Conservation (phyloP, 225 moss, liverwort and hornwort species). For the Marchantia paleacea region DNA sequence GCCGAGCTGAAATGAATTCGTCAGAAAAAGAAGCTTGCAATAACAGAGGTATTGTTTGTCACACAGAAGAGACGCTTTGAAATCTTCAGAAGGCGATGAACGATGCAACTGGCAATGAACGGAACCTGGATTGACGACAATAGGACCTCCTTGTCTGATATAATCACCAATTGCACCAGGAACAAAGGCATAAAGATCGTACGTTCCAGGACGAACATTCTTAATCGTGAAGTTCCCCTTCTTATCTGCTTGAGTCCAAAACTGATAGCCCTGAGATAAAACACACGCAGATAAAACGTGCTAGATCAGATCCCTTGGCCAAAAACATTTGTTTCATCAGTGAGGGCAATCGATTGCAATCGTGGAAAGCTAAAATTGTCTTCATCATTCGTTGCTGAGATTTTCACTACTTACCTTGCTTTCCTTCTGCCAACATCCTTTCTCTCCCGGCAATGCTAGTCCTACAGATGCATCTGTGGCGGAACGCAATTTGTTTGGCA, state of each 20-base stretch:
- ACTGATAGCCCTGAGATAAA: constrained; percentile 59
- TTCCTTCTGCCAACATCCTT: constrained; percentile 16
- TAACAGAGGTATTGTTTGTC: too few relatives aligned
- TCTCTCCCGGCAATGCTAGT: constrained; percentile 8
- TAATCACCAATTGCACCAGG: constrained; percentile 43
- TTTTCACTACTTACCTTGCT: constrained; percentile 7
- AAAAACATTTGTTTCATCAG: too few relatives aligned
- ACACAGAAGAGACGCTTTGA: too few relatives aligned
- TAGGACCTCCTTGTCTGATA: constrained; percentile 33
- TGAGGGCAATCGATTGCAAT: too few relatives aligned
- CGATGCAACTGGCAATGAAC: background rate
- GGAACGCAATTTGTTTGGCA: background rate
- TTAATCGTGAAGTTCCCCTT: constrained; percentile 41
- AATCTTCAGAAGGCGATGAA: too few relatives aligned
- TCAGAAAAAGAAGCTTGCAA: background rate
- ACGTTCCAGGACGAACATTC: constrained; percentile 47
- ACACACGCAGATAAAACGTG: background rate
- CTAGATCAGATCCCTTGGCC: background rate
- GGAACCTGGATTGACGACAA: constrained; percentile 47
- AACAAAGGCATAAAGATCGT: constrained; percentile 61
- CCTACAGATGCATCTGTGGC: constrained; percentile 19
- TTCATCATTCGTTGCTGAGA: background rate
- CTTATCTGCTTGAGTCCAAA: constrained; percentile 61
- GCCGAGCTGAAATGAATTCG: background rate
- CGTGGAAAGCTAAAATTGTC: background rate